phyloP scores from a whole-genome alignment of 148 eudicot genomes.

The Chenopodium suecicum region DNA sequence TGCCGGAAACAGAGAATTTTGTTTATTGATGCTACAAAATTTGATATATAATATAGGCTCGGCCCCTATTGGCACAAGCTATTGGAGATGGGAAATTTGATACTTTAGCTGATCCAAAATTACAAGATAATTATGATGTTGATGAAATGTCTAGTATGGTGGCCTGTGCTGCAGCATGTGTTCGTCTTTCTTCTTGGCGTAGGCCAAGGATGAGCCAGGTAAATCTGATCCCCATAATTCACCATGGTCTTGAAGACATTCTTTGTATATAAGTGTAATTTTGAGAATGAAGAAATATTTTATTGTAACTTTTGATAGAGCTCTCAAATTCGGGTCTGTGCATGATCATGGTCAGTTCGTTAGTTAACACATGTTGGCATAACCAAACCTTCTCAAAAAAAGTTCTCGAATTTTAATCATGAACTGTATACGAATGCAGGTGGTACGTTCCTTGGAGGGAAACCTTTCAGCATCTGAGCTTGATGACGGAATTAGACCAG shows the following conservation, averaged over 20 bases:
- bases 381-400: background rate
- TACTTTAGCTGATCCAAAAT: slow-evolving; percentile 40
- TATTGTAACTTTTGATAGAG: background rate
- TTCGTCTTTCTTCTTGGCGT: slow-evolving; percentile 49
- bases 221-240: background rate
- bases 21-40: background rate
- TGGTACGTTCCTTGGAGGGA: slow-evolving; percentile 47
- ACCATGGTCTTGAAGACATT: background rate
- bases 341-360: background rate
- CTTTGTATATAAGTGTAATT: background rate
- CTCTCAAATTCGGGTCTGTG: background rate
- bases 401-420: background rate
- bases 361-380: background rate
- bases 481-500: slow-evolving; percentile 42
- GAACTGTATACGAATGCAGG: slow-evolving; percentile 28
- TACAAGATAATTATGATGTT: slow-evolving; percentile 32
- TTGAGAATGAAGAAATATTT: too few species aligned
- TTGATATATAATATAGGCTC: slow-evolving; percentile 33
- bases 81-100: slow-evolving; percentile 38
- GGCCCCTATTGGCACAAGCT: slow-evolving; percentile 47
- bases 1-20: background rate
- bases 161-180: slow-evolving; percentile 62
- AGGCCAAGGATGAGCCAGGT: slow-evolving; percentile 67
- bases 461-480: slow-evolving; percentile 39
- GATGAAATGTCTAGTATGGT: slow-evolving; percentile 56